Percentiles rank a stretch among this genome's conserved stretches.
phyloP scores from a whole-genome alignment of 2,329 filamentous ascomycete genomes.

The Aspergillus japonicus region DNA sequence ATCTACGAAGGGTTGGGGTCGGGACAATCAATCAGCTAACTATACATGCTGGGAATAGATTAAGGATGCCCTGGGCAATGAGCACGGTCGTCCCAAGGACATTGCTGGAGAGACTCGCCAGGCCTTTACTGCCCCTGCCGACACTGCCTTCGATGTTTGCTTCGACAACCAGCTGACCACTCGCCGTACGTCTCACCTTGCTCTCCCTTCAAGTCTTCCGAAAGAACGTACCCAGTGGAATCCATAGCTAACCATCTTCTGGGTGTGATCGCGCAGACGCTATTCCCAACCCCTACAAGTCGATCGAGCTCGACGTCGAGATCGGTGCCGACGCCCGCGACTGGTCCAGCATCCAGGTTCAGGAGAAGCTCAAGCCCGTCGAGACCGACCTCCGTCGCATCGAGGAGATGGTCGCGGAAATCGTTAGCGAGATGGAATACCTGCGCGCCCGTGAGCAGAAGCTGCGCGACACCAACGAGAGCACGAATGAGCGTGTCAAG shows the following conservation, averaged over 20 bases:
- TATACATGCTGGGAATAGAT: slow-evolving; percentile 59
- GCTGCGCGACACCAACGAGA: slow-evolving; percentile 97
- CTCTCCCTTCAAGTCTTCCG: no score
- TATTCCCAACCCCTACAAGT: slow-evolving; percentile 57
- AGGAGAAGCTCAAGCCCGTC: slow-evolving; percentile 95
- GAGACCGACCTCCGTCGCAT: slow-evolving; percentile 92
- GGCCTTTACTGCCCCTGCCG: slow-evolving; percentile 88
- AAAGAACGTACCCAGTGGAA: background rate
- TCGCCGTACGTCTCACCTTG: slow-evolving; percentile 55
- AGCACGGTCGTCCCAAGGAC: slow-evolving; percentile 89
- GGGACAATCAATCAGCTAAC: slow-evolving; percentile 12
- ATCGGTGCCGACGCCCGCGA: slow-evolving; percentile 97
- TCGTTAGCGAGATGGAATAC: slow-evolving; percentile 96
- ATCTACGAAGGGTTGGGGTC: background rate
- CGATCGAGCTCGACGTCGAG: slow-evolving; percentile 89
- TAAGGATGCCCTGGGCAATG: slow-evolving; percentile 90
- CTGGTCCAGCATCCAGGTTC: slow-evolving; percentile 93
- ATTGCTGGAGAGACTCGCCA: slow-evolving; percentile 88
- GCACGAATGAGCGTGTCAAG: slow-evolving; percentile 97
- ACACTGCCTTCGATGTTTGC: slow-evolving; percentile 94
- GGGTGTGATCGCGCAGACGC: slow-evolving; percentile 27
- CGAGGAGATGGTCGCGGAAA: slow-evolving; percentile 84
- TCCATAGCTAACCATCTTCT: background rate
- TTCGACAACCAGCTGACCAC: slow-evolving; percentile 78
- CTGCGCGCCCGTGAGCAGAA: slow-evolving; percentile 86